Evolutionary conservation across 306 rosid species (phyloP).

Genomic region (Sophora flavescens): DNA sequence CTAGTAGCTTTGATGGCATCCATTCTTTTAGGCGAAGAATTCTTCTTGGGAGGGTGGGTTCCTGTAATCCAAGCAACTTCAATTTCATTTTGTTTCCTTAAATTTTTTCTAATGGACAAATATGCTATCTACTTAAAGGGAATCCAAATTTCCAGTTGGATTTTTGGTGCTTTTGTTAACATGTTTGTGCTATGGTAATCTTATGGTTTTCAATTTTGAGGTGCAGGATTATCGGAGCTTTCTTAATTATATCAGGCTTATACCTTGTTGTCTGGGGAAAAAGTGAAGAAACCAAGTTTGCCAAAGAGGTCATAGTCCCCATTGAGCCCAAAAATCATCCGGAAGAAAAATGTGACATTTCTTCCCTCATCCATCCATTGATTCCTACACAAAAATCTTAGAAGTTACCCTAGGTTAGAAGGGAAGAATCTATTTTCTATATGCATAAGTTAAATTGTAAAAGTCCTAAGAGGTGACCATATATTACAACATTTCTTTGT

Average conservation of each 20-base stretch:
- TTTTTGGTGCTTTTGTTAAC: neutral
- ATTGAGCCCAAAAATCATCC: slow-evolving; percentile 28
- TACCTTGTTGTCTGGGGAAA: slow-evolving; percentile 76
- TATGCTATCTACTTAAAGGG: neutral
- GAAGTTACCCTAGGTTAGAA: neutral
- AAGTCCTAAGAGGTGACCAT: slow-evolving; percentile 19
- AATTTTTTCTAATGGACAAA: neutral
- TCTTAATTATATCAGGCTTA: slow-evolving; percentile 57
- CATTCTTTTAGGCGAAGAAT: slow-evolving; percentile 64
- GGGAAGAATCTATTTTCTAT: neutral
- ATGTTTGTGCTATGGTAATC: slow-evolving; percentile 3
- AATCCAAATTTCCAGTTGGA: neutral
- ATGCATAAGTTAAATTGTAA: slow-evolving; percentile 9
- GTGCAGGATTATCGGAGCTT: slow-evolving; percentile 68
- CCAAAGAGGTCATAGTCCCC: slow-evolving; percentile 39
- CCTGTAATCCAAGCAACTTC: slow-evolving; percentile 24
- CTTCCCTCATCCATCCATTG: slow-evolving; percentile 56
- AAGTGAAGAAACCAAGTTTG: slow-evolving; percentile 56
- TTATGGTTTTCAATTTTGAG: slow-evolving; percentile 35
- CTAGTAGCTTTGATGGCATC: slow-evolving; percentile 66
- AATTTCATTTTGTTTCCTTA: slow-evolving; percentile 11
- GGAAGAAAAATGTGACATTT: slow-evolving; percentile 36
- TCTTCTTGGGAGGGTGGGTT: slow-evolving; percentile 76
- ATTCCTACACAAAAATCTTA: slow-evolving; percentile 41
- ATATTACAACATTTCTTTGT: slow-evolving; percentile 15